A percentile compares a stretch with the other conserved stretches of the same genome.
phyloP scores from a whole-genome alignment of 441 rosid species.

The Arabidopsis hybrid region DNA sequence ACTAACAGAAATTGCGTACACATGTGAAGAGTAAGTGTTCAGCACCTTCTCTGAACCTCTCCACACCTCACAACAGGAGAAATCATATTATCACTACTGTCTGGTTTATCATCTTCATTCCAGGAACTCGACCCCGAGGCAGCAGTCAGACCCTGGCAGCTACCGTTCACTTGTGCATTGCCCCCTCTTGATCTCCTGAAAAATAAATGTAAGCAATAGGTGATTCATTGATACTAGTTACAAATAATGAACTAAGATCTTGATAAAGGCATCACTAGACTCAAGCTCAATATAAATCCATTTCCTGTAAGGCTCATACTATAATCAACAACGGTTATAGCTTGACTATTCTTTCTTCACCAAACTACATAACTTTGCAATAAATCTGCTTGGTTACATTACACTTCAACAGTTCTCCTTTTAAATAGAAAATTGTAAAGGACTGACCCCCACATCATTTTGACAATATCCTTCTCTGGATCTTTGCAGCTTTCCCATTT shows the following conservation, averaged over 20 bases:
- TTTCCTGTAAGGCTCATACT: slow-evolving; percentile 18
- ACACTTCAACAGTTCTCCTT: slow-evolving; percentile 12
- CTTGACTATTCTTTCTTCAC: slow-evolving; percentile 11
- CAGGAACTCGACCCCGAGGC: slow-evolving; percentile 85
- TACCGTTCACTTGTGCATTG: slow-evolving; percentile 48
- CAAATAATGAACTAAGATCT: not conserved
- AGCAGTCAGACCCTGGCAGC: slow-evolving; percentile 55
- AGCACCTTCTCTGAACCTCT: slow-evolving; percentile 64
- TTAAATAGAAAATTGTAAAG: slow-evolving; percentile 27
- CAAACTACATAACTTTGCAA: slow-evolving; percentile 7
- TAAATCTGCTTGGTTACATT: slow-evolving; percentile 1
- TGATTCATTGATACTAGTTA: slow-evolving; percentile 7
- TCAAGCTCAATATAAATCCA: slow-evolving; percentile 13
- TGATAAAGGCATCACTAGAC: slow-evolving; percentile 7
- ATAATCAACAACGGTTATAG: slow-evolving; percentile 9
- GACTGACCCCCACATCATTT: slow-evolving; percentile 71
- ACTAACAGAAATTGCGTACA: slow-evolving; percentile 18
- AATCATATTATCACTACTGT: slow-evolving; percentile 67
- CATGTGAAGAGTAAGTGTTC: slow-evolving; percentile 16
- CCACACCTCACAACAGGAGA: slow-evolving; percentile 55
- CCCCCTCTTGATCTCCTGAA: slow-evolving; percentile 62
- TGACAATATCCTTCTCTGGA: slow-evolving; percentile 67
- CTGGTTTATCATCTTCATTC: slow-evolving; percentile 73
- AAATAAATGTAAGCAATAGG: slow-evolving; percentile 32
- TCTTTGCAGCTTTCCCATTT: slow-evolving; percentile 79